phyloP scores from a whole-genome alignment of 768 basidiomycete species.

The Crepidotus variabilis region DNA sequence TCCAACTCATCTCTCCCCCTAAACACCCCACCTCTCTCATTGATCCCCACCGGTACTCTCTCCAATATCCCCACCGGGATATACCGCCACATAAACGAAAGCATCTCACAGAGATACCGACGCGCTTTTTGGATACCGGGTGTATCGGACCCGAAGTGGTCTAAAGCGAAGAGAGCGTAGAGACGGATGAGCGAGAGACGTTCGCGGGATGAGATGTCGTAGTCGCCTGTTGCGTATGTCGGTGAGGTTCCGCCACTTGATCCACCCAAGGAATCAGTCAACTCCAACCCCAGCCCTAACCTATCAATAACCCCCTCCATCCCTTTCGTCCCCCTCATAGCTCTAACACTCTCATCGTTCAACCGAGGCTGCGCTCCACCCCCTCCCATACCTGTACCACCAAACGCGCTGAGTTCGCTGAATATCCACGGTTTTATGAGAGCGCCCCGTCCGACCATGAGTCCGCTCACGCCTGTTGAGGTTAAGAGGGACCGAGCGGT shows the following conservation, averaged over 20 bases:
- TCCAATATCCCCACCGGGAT: slow-evolving; percentile 93
- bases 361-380: slow-evolving; percentile 86
- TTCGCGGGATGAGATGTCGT: background rate
- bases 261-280: too few relatives aligned
- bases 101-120: slow-evolving; percentile 90
- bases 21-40: slow-evolving; percentile 64
- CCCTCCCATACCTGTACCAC: slow-evolving; percentile 67
- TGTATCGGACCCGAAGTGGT: slow-evolving; percentile 85
- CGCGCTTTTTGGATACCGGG: slow-evolving; percentile 88
- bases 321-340: slow-evolving; percentile 33
- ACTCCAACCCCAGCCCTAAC: background rate
- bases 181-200: slow-evolving; percentile 1
- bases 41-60: slow-evolving; percentile 71
- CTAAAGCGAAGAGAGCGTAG: slow-evolving; percentile 17
- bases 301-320: background rate
- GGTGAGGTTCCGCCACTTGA: background rate
- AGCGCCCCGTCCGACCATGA: slow-evolving; percentile 95
- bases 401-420: slow-evolving; percentile 65
- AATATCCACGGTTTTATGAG: slow-evolving; percentile 97
- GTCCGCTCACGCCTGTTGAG: slow-evolving; percentile 82
- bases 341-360: slow-evolving; percentile 76
- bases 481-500: slow-evolving; percentile 79
- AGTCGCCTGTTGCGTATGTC: background rate
- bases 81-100: slow-evolving; percentile 97
- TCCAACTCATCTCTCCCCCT: slow-evolving; percentile 86